These are phyloP conservation scores for Discostella pseudostelligera DNA, from an alignment of 108 stramenopile species.

Conservation along the genomic window DNA sequence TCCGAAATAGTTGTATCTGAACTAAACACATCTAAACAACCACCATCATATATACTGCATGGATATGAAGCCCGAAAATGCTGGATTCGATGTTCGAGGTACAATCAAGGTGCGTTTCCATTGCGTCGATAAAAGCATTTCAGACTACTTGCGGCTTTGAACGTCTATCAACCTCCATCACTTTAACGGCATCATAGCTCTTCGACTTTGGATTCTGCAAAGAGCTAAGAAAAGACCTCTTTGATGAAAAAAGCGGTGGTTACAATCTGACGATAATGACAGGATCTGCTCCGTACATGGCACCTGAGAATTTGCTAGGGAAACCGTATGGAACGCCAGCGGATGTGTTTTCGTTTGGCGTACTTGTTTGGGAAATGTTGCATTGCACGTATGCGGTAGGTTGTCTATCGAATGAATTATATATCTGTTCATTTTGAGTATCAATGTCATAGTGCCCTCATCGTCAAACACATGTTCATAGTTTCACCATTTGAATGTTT, in stretches of 20 bases:
- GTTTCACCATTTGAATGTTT: slow-evolving; percentile 29
- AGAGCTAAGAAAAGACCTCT: slow-evolving; percentile 23
- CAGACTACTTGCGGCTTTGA: too few relatives aligned
- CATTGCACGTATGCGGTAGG: slow-evolving; percentile 43
- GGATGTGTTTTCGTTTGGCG: slow-evolving; percentile 46
- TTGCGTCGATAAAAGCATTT: too few relatives aligned
- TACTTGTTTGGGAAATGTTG: slow-evolving; percentile 51
- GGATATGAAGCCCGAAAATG: slow-evolving; percentile 50
- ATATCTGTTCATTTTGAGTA: too few relatives aligned
- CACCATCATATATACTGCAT: not conserved
- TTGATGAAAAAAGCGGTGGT: slow-evolving; percentile 28
- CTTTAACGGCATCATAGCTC: too few relatives aligned
- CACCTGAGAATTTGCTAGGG: slow-evolving; percentile 18
- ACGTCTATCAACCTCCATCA: too few relatives aligned
- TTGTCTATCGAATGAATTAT: too few relatives aligned
- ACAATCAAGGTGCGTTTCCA: slow-evolving; percentile 41
- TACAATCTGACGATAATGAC: slow-evolving; percentile 40
- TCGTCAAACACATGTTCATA: too few relatives aligned
- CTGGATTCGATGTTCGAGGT: slow-evolving; percentile 64
- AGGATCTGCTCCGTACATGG: slow-evolving; percentile 42
- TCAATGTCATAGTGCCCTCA: too few relatives aligned
- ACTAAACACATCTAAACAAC: not conserved
- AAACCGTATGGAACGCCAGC: slow-evolving; percentile 38
- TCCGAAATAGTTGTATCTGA: not conserved
- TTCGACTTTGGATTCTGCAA: slow-evolving; percentile 50